Base-by-base conservation (phyloP, 805 yeast species). In the Nakazawaea anatomiae region DNA sequence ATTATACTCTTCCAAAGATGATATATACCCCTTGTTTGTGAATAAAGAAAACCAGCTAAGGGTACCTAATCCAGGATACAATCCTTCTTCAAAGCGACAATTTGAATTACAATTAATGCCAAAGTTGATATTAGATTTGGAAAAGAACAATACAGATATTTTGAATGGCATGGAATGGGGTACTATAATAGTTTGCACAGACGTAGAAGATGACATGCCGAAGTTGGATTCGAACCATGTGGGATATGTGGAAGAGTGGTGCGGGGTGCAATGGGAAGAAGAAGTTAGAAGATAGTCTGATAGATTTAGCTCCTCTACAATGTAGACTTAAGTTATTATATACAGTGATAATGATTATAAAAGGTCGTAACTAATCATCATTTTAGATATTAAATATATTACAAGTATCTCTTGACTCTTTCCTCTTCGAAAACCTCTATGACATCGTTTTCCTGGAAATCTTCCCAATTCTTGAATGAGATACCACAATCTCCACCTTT, bases 91-190 rank as follows among this genome's bases (percentile, higher is more conserved):
- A 18, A 41, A 54, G 11, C 75, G 92, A 57, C 77, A 76, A 34
- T 87, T 89, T 61, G 99, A 94, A 66, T 69, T 92, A 52, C 99
- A 94, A 64, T 66, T 94, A 50, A 92, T 92, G 97, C 99, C 99
- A 2, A 89, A 89, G 63, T 80, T 90, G 48, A 92, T 94, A 48
- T 73, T 88, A 47, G 92, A 89, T 60, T 73, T 94, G 43, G 97
- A 92, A 62, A 73, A 72, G 42, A 66, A 69, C 65, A 60, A 69
- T 58, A 61, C 65, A 52, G 75, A 66, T 59, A 70, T 87, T 2
- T 59, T 76, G 42, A 80, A 80, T 36, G 97, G 98, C 10, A 92
- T 92, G 96, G 95, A 92, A 55, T 94, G 99, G 99, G 98, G 97
- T 1, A 87, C 98, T 0, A 87, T 94, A 32, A 70, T 89, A 29